Percentiles rank a stretch among this genome's conserved stretches.
phyloP scores from a whole-genome alignment of 106 monocot species.

The Vanilla planifolia region DNA sequence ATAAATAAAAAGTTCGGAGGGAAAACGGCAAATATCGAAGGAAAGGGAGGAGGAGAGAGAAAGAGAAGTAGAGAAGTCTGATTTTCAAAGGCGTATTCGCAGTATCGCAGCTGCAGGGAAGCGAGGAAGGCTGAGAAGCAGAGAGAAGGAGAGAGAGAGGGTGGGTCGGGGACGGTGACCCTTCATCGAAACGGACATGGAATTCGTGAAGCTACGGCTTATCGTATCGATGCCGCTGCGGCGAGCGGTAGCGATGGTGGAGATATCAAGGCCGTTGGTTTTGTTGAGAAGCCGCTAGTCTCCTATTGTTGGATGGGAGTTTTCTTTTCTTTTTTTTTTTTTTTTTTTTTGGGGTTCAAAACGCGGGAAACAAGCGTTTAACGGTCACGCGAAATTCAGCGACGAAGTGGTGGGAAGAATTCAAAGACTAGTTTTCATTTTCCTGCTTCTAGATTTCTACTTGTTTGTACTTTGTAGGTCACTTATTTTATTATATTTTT shows the following conservation, averaged over 20 bases:
- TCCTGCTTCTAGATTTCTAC: too few relatives aligned
- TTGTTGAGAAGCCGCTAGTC: neutral
- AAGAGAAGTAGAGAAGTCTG: neutral
- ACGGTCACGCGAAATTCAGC: neutral
- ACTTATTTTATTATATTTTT: too few relatives aligned
- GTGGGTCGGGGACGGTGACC: slow-evolving; percentile 19
- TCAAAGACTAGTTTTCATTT: too few relatives aligned
- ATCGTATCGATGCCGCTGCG: slow-evolving; percentile 5
- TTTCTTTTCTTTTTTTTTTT: too few relatives aligned
- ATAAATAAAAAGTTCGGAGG: slow-evolving; percentile 1
- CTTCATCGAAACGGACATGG: slow-evolving; percentile 11
- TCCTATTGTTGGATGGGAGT: neutral
- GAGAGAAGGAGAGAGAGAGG: neutral
- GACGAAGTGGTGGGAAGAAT: too few relatives aligned
- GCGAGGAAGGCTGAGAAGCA: slow-evolving; percentile 1
- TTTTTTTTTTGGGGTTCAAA: too few relatives aligned
- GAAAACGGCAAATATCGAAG: neutral
- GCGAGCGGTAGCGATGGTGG: neutral
- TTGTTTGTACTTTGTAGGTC: too few relatives aligned
- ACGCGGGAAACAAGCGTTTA: slow-evolving; percentile 2
- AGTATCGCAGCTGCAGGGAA: too few relatives aligned
- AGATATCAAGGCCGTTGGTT: neutral
- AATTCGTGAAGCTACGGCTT: neutral
- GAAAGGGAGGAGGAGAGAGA: neutral
- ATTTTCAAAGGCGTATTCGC: too few relatives aligned